These are phyloP conservation scores for Aspergillus heteromorphus DNA, from an alignment of 495 filamentous ascomycete species.

Conservation along the genomic window DNA sequence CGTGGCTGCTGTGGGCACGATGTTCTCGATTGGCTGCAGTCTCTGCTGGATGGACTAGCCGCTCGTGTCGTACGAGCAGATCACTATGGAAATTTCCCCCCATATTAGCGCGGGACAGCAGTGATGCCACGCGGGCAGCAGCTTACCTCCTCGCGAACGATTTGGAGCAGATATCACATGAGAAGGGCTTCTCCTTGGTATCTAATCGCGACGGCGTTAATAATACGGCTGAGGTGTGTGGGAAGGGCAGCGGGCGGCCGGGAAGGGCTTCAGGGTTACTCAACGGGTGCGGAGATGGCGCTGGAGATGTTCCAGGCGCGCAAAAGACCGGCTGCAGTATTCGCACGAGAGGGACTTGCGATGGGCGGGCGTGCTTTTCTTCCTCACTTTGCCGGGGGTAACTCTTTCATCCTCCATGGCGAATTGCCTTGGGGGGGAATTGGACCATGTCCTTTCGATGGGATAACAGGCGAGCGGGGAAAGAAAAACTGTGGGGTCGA, in stretches of 20 bases:
- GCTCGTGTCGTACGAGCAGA: conserved; percentile 66
- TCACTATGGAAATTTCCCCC: conserved; percentile 46
- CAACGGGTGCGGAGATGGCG: conserved; percentile 52
- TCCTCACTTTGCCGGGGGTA: conserved; percentile 37
- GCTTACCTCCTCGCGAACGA: conserved; percentile 47
- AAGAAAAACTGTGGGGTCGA: conserved; percentile 40
- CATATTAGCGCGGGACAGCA: conserved; percentile 23
- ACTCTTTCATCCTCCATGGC: conserved; percentile 43
- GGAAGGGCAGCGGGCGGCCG: conserved; percentile 1
- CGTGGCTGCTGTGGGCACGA: conserved; percentile 30
- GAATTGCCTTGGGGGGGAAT: conserved; percentile 22
- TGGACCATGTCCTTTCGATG: conserved; percentile 20
- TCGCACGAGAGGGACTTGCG: conserved; percentile 46
- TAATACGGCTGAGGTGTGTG: conserved; percentile 18
- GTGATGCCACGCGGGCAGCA: neutral
- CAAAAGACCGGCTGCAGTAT: conserved; percentile 48
- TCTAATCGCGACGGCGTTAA: conserved; percentile 31
- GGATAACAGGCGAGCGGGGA: conserved; percentile 25
- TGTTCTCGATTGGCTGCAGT: conserved; percentile 40
- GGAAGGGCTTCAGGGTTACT: conserved; percentile 31
- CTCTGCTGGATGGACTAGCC: conserved; percentile 65
- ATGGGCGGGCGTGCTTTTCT: conserved; percentile 35
- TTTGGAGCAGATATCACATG: conserved; percentile 48
- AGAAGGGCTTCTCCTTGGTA: conserved; percentile 52
- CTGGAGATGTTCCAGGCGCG: conserved; percentile 48